Evolutionary conservation across 441 rosid genomes (phyloP), one percentile per base, ranked within the genome.

Genomic region (Capsella rubella): DNA sequence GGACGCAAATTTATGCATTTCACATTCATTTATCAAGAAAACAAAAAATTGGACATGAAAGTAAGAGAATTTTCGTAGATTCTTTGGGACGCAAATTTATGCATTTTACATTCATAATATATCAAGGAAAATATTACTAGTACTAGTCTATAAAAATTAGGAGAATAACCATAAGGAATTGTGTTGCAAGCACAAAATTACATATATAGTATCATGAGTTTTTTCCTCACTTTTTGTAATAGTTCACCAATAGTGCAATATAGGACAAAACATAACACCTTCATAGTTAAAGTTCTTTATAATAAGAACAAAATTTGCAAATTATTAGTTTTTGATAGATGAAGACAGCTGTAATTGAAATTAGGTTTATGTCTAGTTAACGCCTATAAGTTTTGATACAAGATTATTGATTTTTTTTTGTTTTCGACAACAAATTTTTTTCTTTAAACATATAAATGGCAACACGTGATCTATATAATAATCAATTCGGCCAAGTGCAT

Each of bases 101-200:
- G 27, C 27, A 32, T 56, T 63, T 25, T 37, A 50, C 34, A 65
- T 34, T 18, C 70, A 21, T 32, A 21, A 32, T 51, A 51, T 27
- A 4, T 28, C 4, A 8, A n/a, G 10, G 8, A 34, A 25, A 14
- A 27, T 6, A 2, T 32, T 32, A 32, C 12, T 21, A 25, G 35
- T 8, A 51, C 25, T 21, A 66, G 27, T 21, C 46, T 11, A 45
- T 28, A 45, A n/a, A 62, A 43, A 27, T 29, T 13, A 35, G 10
- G 39, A 7, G 39, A 8, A 9, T 5, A 43, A 14, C 2, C 51
- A 63, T 10, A 8, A 8, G 12, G 21, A 14, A 12, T 25, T 13
- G 47, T 66, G 34, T 52, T 51, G 11, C 16, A 6, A 49, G 13
- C 45, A 34, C 12, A 15, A 3, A 47, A 46, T 46, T 46, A 46